Percentiles rank a stretch among this genome's conserved stretches.
phyloP scores from a whole-genome alignment of 140 eudicot species.

The Cichorium intybus region DNA sequence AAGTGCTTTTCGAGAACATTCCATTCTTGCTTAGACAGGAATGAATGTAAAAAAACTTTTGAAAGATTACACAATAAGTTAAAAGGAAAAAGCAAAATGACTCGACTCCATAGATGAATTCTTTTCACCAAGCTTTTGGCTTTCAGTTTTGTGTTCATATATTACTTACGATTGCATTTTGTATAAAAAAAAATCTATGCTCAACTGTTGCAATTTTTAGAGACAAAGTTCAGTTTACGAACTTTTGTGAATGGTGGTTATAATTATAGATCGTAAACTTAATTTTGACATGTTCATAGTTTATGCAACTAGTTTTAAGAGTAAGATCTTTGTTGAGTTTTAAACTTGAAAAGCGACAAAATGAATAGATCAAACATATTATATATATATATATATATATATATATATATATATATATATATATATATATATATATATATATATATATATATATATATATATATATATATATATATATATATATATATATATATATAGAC shows the following conservation, averaged over 20 bases:
- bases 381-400: not conserved
- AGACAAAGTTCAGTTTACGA: not conserved
- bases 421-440: not conserved
- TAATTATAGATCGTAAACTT: not conserved
- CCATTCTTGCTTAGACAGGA: conserved; percentile 26
- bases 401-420: not conserved
- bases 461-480: not conserved
- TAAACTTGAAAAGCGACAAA: not conserved
- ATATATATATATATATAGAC: not conserved
- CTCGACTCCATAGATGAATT: not conserved
- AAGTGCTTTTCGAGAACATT: conserved; percentile 26
- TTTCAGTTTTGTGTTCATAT: not conserved
- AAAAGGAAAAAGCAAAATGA: conserved; percentile 1
- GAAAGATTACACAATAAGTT: conserved; percentile 11
- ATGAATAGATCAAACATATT: not conserved
- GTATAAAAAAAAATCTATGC: not conserved
- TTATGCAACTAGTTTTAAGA: not conserved
- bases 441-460: not conserved
- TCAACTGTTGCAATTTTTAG: not conserved
- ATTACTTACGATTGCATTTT: not conserved
- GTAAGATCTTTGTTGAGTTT: not conserved
- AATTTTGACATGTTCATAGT: not conserved
- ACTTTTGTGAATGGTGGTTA: not conserved
- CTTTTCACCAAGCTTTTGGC: not conserved
- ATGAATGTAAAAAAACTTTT: conserved; percentile 7